Base-by-base conservation (phyloP, 225 moss, liverwort and hornwort genomes). In the Marchantia polymorpha region DNA sequence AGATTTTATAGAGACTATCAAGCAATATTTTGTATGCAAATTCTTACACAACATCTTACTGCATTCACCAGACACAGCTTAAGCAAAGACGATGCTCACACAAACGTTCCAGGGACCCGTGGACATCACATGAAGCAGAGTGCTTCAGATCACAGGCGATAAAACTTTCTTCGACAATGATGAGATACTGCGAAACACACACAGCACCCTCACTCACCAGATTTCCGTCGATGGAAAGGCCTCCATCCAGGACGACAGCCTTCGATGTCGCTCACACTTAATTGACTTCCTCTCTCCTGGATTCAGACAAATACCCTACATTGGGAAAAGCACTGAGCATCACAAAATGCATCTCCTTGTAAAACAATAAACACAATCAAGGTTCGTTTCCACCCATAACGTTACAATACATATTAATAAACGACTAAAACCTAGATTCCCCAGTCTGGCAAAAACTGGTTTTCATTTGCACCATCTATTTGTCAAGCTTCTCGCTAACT, bases 281-380 rank as follows among this genome's bases (percentile, higher is more conserved):
- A 76, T 68, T 82, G 82, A 78, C 52, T 80, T 72, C 73, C 49
- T 81, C 87, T 80, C 82, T 67, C 87, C 87, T 87, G 84, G 87
- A 87, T 87, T 80, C 87, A 87, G 78, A 87, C 84, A 87, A 81
- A 74, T 87, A 84, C 78, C 87, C 84, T 87, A 87, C 87, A 87
- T 87, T 87, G 87, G 87, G 84, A 87, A 84, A 87, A 80, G 84
- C 84, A 83, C 80, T 84, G 80, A 84, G 84, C 80, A 87, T 87
- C 87, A 87, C 82, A 84, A 84, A 81, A 20, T 81, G 78, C 81
- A 81, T 70, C 75, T 72, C 65, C 64, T 66, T 51, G 78, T 83
- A 79, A 50, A 75, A 30, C 53, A 54, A 75, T 25, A 54, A 78
- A 12, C 29, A 74, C 71, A 49, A 15, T 22, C 17, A 22, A 71